These are phyloP conservation scores for Ogataea wickerhamii DNA, from an alignment of 805 yeast species.

Conservation along the genomic window DNA sequence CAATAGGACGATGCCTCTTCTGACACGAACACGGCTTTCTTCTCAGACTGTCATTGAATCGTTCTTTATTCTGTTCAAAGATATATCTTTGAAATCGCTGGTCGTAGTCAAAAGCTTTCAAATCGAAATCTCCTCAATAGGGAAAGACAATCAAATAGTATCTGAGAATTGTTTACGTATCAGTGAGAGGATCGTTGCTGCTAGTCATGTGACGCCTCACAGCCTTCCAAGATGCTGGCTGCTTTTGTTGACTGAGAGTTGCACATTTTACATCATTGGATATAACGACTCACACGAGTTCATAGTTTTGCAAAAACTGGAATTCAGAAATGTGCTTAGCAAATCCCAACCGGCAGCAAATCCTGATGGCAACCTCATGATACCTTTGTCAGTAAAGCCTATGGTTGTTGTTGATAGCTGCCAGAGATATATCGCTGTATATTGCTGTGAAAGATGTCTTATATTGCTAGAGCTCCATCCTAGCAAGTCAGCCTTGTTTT, in stretches of 20 bases:
- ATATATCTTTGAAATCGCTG: conserved; percentile 2
- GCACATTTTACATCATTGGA: conserved; percentile 19
- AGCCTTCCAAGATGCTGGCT: conserved; percentile 22
- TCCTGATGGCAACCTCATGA: neutral
- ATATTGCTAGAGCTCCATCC: conserved; percentile 21
- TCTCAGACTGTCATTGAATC: conserved; percentile 8
- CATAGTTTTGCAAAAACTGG: conserved; percentile 16
- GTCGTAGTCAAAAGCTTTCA: conserved; percentile 6
- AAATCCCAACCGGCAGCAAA: conserved; percentile 1
- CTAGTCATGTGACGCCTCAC: conserved; percentile 18
- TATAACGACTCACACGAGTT: conserved; percentile 9
- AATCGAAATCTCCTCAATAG: conserved; percentile 4
- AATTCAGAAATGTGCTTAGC: conserved; percentile 9
- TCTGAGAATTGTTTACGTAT: neutral
- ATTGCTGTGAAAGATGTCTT: conserved; percentile 19
- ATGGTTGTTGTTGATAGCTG: conserved; percentile 20
- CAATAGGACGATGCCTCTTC: conserved; percentile 8
- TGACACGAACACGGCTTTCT: neutral
- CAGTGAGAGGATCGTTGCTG: conserved; percentile 17
- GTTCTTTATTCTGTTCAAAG: conserved; percentile 2
- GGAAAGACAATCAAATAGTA: neutral
- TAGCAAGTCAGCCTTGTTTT: conserved; percentile 17
- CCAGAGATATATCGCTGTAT: conserved; percentile 18
- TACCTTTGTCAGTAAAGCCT: conserved; percentile 14
- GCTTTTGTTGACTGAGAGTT: conserved; percentile 21